Conservation (phyloP, 495 filamentous ascomycete genomes). For the Hyaloscypha bicolor region DNA sequence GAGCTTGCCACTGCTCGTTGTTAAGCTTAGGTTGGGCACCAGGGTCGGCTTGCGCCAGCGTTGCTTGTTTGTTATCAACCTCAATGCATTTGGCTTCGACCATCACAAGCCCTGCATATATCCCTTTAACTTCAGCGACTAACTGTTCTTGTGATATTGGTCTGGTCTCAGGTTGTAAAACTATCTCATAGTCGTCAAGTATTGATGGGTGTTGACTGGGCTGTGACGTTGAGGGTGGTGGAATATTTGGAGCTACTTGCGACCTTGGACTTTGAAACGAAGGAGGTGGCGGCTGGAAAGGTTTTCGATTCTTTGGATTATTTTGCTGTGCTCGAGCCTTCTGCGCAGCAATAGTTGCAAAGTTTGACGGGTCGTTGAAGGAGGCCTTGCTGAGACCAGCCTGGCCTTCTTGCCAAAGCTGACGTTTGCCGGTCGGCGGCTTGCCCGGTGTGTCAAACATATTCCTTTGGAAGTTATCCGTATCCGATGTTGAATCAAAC, state of each 20-base stretch:
- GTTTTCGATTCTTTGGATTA: conserved; percentile 9
- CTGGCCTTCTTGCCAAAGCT: conserved; percentile 22
- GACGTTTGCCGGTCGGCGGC: neutral
- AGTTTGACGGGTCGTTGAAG: conserved; percentile 17
- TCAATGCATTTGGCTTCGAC: conserved; percentile 81
- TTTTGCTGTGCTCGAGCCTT: conserved; percentile 12
- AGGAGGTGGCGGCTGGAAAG: neutral
- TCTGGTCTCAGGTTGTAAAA: conserved; percentile 61
- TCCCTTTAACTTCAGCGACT: conserved; percentile 68
- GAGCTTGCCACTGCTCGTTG: conserved; percentile 69
- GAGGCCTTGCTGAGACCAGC: neutral
- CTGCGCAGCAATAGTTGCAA: conserved; percentile 14
- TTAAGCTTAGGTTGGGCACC: conserved; percentile 45
- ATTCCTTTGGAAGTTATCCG: conserved; percentile 5
- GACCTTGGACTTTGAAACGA: neutral
- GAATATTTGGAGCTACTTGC: neutral
- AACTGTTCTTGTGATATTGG: conserved; percentile 78
- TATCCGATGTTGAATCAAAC: neutral
- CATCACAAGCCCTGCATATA: conserved; percentile 77
- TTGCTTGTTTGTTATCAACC: conserved; percentile 56
- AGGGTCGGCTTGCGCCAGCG: conserved; percentile 39
- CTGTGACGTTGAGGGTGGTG: neutral
- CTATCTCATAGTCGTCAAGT: conserved; percentile 22
- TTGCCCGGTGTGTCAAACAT: conserved; percentile 6
- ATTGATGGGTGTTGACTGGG: neutral